phyloP scores from a whole-genome alignment of 2,329 filamentous ascomycete species.

The Trichophyton verrucosum region DNA sequence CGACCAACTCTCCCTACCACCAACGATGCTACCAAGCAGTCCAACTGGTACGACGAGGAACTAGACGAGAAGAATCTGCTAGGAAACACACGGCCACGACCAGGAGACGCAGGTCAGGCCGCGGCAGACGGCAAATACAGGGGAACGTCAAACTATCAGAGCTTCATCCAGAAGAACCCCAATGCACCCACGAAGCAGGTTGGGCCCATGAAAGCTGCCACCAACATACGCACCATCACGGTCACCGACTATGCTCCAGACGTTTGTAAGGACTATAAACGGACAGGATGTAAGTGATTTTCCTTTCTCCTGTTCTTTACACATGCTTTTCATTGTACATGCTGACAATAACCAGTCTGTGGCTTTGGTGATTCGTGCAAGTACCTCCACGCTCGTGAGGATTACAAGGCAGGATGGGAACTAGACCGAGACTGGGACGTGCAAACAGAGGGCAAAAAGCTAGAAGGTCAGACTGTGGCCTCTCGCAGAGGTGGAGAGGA shows the following conservation, averaged over 20 bases:
- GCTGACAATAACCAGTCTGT: slow-evolving; percentile 30
- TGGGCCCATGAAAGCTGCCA: slow-evolving; percentile 72
- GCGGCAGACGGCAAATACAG: slow-evolving; percentile 59
- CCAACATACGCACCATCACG: slow-evolving; percentile 82
- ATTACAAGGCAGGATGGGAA: slow-evolving; percentile 84
- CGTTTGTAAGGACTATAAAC: slow-evolving; percentile 89
- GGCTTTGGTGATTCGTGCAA: slow-evolving; percentile 70
- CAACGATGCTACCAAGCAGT: slow-evolving; percentile 82
- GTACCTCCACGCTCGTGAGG: slow-evolving; percentile 49
- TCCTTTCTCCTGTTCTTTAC: not conserved
- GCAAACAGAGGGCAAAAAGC: slow-evolving; percentile 38
- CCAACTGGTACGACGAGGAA: slow-evolving; percentile 79
- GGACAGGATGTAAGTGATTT: slow-evolving; percentile 43
- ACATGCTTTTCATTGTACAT: not conserved
- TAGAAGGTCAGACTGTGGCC: slow-evolving; percentile 24
- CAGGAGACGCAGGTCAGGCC: slow-evolving; percentile 10
- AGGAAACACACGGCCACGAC: slow-evolving; percentile 20
- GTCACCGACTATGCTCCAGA: slow-evolving; percentile 84
- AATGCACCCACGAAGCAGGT: slow-evolving; percentile 58
- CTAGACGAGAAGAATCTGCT: slow-evolving; percentile 37
- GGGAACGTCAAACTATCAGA: slow-evolving; percentile 58
- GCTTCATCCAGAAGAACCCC: slow-evolving; percentile 70
- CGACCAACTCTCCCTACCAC: slow-evolving; percentile 17
- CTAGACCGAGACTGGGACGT: slow-evolving; percentile 90
- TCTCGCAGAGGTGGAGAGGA: slow-evolving; percentile 33